Conservation (phyloP, 2,329 filamentous ascomycete species). For the Sphaceloma murrayae region DNA sequence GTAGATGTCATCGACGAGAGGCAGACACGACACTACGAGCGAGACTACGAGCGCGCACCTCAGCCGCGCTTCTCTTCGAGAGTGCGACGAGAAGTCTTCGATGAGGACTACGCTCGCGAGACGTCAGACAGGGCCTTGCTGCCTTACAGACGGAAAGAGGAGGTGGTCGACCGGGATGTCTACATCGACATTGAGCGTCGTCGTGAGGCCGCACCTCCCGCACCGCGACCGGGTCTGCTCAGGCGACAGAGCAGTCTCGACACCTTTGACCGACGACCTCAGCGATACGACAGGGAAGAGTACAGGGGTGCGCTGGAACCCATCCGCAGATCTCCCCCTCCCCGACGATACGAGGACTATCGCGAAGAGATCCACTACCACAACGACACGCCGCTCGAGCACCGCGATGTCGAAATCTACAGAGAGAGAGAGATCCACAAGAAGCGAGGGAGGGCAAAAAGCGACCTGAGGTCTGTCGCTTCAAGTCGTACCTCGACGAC, state of each 20-base stretch:
- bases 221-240: conserved; percentile 56
- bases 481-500: conserved; percentile 22
- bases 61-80: conserved; percentile 27
- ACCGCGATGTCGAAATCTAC: conserved; percentile 41
- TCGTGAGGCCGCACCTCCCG: conserved; percentile 39
- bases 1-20: conserved; percentile 33
- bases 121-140: conserved; percentile 44
- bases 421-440: conserved; percentile 36
- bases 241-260: conserved; percentile 83
- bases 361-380: conserved; percentile 49
- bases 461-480: conserved; percentile 18
- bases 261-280: conserved; percentile 71
- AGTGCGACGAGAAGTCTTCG: conserved; percentile 34
- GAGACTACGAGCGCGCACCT: conserved; percentile 38
- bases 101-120: conserved; percentile 39
- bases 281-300: conserved; percentile 51
- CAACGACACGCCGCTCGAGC: conserved; percentile 35
- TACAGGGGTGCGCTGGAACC: conserved; percentile 56
- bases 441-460: conserved; percentile 22
- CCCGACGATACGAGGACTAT: conserved; percentile 59
- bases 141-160: conserved; percentile 48
- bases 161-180: conserved; percentile 44
- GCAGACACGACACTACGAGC: conserved; percentile 41
- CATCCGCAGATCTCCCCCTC: conserved; percentile 48
- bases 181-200: conserved; percentile 30